Conservation (phyloP, 257 asterid species). For the Linderniella brevidens region DNA sequence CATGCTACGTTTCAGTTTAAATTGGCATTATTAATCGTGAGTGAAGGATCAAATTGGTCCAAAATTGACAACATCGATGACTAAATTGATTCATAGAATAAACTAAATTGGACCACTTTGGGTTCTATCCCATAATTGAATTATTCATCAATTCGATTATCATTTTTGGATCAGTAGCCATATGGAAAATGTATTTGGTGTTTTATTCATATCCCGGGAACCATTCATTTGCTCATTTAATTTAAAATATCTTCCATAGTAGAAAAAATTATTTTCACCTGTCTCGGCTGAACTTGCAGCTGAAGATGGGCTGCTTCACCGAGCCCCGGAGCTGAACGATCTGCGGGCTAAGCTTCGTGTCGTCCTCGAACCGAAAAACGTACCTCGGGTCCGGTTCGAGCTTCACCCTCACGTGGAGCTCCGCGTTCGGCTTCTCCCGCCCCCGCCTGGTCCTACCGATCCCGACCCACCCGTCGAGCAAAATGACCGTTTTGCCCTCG, state of each 20-base stretch:
- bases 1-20: too few species aligned
- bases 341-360: slow-evolving; percentile 70
- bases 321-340: slow-evolving; percentile 87
- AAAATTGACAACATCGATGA: too few species aligned
- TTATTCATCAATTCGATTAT: too few species aligned
- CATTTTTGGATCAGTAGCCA: not conserved
- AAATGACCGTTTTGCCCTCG: slow-evolving; percentile 63
- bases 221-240: too few species aligned
- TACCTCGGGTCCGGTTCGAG: slow-evolving; percentile 95
- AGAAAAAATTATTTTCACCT: too few species aligned
- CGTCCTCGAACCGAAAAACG: slow-evolving; percentile 79
- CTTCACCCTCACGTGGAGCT: slow-evolving; percentile 81
- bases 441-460: slow-evolving; percentile 71
- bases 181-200: not conserved
- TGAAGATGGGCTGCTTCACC: slow-evolving; percentile 76
- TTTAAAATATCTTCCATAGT: too few species aligned
- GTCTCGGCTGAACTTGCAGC: slow-evolving; percentile 90
- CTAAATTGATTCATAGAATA: too few species aligned
- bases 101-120: not conserved
- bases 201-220: too few species aligned
- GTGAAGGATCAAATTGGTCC: too few species aligned
- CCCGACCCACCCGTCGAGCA: slow-evolving; percentile 82
- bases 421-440: slow-evolving; percentile 48
- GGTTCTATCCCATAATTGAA: too few species aligned
- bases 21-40: too few species aligned